Percentiles rank a stretch among this genome's conserved stretches.
These are phyloP conservation scores for Trypanosoma congolense DNA, from an alignment of 208 protist genomes.

Conservation along the genomic window DNA sequence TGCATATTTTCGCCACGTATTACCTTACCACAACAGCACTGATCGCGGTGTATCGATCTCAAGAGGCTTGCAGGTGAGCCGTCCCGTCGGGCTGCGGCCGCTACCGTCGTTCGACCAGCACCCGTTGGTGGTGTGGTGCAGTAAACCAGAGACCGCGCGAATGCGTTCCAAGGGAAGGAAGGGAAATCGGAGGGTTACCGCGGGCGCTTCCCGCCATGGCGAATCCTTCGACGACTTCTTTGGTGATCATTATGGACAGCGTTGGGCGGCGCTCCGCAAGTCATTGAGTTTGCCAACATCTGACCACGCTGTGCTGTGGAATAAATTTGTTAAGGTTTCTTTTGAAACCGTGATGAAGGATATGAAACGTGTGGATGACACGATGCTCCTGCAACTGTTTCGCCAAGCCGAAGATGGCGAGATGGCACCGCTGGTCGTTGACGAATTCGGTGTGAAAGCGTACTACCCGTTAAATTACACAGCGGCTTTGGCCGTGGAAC, in stretches of 20 bases:
- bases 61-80: too few species aligned
- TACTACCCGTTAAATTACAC: constrained; percentile 85
- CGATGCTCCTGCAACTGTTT: constrained; percentile 46
- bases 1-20: too few species aligned
- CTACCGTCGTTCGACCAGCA: too few species aligned
- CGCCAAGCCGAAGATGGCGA: constrained; percentile 5
- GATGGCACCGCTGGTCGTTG: constrained; percentile 2
- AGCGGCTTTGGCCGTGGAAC: constrained; percentile 64
- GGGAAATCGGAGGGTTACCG: not conserved
- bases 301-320: constrained; percentile 69
- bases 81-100: too few species aligned
- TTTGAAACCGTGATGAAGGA: constrained; percentile 50
- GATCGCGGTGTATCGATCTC: too few species aligned
- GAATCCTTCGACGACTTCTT: constrained; percentile 72
- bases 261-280: constrained; percentile 57
- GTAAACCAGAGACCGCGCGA: too few species aligned
- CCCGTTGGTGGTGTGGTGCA: too few species aligned
- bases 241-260: constrained; percentile 55
- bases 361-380: constrained; percentile 43
- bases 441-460: constrained; percentile 60
- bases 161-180: constrained; percentile 12
- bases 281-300: constrained; percentile 34
- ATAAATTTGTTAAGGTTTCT: constrained; percentile 74
- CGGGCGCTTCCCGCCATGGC: not conserved
- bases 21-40: too few species aligned